A percentile compares a stretch with the other conserved stretches of the same genome.
These are phyloP conservation scores for Gastrolobium bilobum DNA, from an alignment of 306 rosid species.

Conservation along the genomic window DNA sequence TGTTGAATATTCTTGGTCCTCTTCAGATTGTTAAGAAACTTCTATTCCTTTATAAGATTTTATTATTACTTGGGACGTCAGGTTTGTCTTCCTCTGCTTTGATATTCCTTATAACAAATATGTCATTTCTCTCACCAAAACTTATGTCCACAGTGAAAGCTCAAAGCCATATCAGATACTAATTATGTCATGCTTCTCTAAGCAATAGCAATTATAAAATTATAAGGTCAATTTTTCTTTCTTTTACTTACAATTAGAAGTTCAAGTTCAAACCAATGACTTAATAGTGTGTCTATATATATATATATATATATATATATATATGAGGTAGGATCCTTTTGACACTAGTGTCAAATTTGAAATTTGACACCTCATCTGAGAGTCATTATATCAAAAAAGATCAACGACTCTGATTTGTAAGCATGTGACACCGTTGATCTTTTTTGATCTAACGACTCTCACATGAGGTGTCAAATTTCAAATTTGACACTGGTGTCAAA, in stretches of 20 bases:
- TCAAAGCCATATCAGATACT: conserved; percentile 40
- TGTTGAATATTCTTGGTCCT: conserved; percentile 32
- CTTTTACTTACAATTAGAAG: background rate
- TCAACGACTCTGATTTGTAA: too few relatives aligned
- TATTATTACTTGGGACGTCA: conserved; percentile 45
- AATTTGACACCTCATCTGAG: too few relatives aligned
- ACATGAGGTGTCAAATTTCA: too few relatives aligned
- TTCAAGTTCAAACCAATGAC: background rate
- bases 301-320: background rate
- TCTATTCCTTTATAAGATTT: conserved; percentile 49
- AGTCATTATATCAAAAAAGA: too few relatives aligned
- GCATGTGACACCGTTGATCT: too few relatives aligned
- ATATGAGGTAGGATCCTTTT: too few relatives aligned
- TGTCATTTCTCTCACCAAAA: conserved; percentile 50
- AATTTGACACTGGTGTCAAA: too few relatives aligned
- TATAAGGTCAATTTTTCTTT: background rate
- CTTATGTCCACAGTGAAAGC: conserved; percentile 43
- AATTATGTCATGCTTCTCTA: conserved; percentile 38
- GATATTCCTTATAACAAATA: conserved; percentile 46
- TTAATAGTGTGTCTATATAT: background rate
- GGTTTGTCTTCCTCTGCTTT: conserved; percentile 50
- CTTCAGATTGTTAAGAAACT: conserved; percentile 49
- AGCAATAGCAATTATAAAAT: conserved; percentile 33
- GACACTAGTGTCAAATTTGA: too few relatives aligned
- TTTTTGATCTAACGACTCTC: too few relatives aligned